Base-by-base conservation (phyloP, 768 basidiomycete species). In the Phanerochaete carnosa region DNA sequence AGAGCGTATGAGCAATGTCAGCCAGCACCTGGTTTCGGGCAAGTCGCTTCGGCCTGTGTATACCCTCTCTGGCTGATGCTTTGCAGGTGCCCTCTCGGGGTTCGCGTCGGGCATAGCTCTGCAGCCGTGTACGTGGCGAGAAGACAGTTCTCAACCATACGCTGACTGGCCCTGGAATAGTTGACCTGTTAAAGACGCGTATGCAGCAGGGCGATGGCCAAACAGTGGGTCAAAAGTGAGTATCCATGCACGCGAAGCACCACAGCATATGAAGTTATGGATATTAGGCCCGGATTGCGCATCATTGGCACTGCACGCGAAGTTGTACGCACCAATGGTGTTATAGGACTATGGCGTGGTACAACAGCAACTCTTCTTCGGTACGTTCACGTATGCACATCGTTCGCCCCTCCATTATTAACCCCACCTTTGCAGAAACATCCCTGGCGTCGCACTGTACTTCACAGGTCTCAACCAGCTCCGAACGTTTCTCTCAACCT, bases 371-470 rank as follows among this genome's bases (percentile, higher is more conserved):
- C 94, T 0, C 76, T 97, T 13, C 73, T 84, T 22, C 80, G 94
- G 94, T 85, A 65, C 23, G 73, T 60, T n/a, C 59, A 12, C 28
- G 53, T 45, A 16, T 19, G 29, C 37, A 7, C 33, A 35, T 7
- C 6, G 35, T 13, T 56, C 47, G 32, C 49, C 22, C n/a, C 4
- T 26, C 39, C 33, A 23, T 45, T 53, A 13, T 32, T 68, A 26
- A 15, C 51, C 15, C 12, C 23, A n/a, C 30, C 4, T 39, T 15
- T 29, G 33, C 63, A 95, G 95, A 59, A 97, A 96, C 69, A 86
- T 97, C 3, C 95, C 95, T 1, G 95, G 95, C 3, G 90, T 97
- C 22, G 94, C 95, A 2, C 72, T 95, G 52, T 98, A 98, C 77
- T 90, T 97, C 79, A 93, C 95, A 3, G 79, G 86, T 45, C 77